A percentile compares a stretch with the other conserved stretches of the same genome.
Evolutionary conservation across 1,139 yeast genomes (phyloP).

Genomic region (Suhomyces ambrosiae): DNA sequence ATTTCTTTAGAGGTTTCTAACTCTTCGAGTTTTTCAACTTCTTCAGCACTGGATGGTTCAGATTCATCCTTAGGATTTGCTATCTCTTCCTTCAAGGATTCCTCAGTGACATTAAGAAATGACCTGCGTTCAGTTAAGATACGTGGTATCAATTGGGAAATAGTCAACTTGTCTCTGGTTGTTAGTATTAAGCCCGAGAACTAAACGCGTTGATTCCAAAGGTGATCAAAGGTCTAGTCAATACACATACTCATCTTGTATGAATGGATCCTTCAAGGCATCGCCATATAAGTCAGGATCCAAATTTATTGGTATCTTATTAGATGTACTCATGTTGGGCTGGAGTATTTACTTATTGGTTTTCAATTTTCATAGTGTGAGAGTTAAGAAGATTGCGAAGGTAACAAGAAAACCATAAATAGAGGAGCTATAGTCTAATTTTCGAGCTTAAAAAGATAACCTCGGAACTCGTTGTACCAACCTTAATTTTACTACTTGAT

Average conservation of each 20-base stretch:
- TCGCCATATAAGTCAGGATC: conserved; percentile 32
- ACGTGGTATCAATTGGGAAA: conserved; percentile 45
- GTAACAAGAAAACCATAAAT: no score
- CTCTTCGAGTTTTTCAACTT: conserved; percentile 10
- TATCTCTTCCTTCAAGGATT: conserved; percentile 50
- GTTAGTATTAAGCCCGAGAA: no score
- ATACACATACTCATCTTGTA: conserved; percentile 42
- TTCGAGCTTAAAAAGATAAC: no score
- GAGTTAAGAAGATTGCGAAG: background rate
- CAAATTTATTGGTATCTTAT: conserved; percentile 18
- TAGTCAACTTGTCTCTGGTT: conserved; percentile 36
- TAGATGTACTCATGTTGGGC: conserved; percentile 6
- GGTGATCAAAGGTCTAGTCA: background rate
- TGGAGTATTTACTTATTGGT: conserved; percentile 5
- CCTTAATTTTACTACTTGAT: no score
- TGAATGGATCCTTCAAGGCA: conserved; percentile 38
- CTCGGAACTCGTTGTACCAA: no score
- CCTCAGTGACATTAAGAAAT: conserved; percentile 57
- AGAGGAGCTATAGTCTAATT: no score
- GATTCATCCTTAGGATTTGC: conserved; percentile 16
- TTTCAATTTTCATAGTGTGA: conserved; percentile 3
- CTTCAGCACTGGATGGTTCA: conserved; percentile 1
- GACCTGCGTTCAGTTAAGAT: conserved; percentile 43
- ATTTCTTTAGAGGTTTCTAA: conserved; percentile 41
- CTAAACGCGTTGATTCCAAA: no score